Evolutionary conservation across 768 basidiomycete genomes (phyloP).

Genomic region (Hygrophoropsis aurantiaca): DNA sequence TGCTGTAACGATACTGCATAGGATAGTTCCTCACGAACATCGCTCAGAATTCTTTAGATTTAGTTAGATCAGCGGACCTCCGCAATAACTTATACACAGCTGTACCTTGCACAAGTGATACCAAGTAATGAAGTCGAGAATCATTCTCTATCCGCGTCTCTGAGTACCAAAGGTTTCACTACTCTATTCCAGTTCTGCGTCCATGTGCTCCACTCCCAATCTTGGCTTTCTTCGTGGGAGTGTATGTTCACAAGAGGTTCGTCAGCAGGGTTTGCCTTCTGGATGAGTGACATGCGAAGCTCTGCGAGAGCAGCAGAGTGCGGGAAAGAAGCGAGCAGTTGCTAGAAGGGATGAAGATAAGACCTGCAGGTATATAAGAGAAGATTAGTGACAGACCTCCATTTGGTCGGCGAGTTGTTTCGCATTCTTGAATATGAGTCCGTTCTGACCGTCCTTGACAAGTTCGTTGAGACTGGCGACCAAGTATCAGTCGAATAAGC

Average conservation of each 20-base stretch:
- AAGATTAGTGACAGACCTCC: slow-evolving; percentile 35
- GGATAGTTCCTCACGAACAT: too few species aligned
- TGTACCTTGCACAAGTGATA: too few species aligned
- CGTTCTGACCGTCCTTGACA: slow-evolving; percentile 82
- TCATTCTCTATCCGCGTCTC: slow-evolving; percentile 19
- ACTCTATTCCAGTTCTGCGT: slow-evolving; percentile 79
- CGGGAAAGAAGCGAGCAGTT: slow-evolving; percentile 62
- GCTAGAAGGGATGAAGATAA: slow-evolving; percentile 34
- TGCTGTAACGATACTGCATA: too few species aligned
- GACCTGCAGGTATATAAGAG: background rate
- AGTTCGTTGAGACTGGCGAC: slow-evolving; percentile 74
- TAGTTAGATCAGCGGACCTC: too few species aligned
- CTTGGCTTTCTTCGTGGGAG: slow-evolving; percentile 20
- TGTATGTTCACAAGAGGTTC: slow-evolving; percentile 17
- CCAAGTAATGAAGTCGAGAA: too few species aligned
- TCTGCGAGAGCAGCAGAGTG: slow-evolving; percentile 44
- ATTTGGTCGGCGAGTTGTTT: slow-evolving; percentile 70
- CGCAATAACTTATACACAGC: too few species aligned
- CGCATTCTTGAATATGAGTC: slow-evolving; percentile 71
- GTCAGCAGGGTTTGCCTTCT: slow-evolving; percentile 20
- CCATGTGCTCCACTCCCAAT: slow-evolving; percentile 75
- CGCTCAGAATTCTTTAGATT: too few species aligned
- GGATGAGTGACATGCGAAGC: slow-evolving; percentile 53
- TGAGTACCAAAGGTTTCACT: slow-evolving; percentile 57
- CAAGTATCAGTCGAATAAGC: slow-evolving; percentile 4